Evolutionary conservation across 176 grass and related monocot species (phyloP).

Genomic region (Olyra latifolia): DNA sequence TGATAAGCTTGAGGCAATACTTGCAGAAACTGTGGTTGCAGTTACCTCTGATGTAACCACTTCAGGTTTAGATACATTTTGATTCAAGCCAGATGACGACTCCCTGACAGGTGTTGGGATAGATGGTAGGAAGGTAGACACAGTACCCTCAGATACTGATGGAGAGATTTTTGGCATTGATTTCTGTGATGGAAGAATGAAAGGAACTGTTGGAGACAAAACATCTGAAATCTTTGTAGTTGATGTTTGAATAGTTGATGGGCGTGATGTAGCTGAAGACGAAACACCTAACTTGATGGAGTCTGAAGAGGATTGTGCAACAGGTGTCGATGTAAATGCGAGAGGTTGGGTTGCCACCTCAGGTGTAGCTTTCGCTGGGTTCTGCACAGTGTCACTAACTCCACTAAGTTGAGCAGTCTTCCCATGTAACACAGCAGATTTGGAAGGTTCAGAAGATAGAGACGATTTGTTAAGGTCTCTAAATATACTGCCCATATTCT

Average conservation of each 20-base stretch:
- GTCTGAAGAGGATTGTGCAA: constrained; percentile 17
- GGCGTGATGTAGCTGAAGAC: constrained; percentile 26
- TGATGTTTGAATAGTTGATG: constrained; percentile 32
- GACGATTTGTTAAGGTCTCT: constrained; percentile 40
- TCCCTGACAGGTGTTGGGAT: constrained; percentile 33
- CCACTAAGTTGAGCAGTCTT: constrained; percentile 35
- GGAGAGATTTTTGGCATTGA: constrained; percentile 38
- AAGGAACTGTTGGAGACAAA: constrained; percentile 37
- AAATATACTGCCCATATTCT: constrained; percentile 37
- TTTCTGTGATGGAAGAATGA: constrained; percentile 18
- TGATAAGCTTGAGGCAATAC: constrained; percentile 26
- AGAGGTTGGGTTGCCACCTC: constrained; percentile 25
- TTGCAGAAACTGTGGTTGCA: constrained; percentile 38
- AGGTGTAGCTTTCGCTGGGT: constrained; percentile 35
- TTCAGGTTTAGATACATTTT: constrained; percentile 46
- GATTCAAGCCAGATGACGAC: constrained; percentile 32
- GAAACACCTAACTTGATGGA: constrained; percentile 25
- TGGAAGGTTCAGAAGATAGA: constrained; percentile 41
- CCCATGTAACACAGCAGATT: constrained; percentile 27
- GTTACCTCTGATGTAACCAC: constrained; percentile 39
- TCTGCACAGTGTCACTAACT: constrained; percentile 20
- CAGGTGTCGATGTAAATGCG: constrained; percentile 19
- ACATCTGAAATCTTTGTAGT: constrained; percentile 21
- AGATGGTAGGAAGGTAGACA: constrained; percentile 43
- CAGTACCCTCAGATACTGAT: constrained; percentile 22